A percentile compares a stretch with the other conserved stretches of the same genome.
phyloP scores from a whole-genome alignment of 352 stramenopile species.

The Globisporangium spiculum region DNA sequence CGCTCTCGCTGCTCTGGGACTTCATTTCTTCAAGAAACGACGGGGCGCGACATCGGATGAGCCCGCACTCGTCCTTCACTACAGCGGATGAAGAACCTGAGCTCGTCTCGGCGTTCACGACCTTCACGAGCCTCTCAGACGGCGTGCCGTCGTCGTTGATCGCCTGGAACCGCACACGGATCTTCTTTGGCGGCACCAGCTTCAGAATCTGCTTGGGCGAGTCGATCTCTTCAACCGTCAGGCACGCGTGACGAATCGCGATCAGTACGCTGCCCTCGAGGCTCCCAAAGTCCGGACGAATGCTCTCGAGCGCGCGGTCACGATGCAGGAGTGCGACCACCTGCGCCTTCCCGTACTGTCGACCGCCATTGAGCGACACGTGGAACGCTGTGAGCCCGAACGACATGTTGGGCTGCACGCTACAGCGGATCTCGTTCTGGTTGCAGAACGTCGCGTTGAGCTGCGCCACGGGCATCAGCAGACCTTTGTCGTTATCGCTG shows the following conservation, averaged over 20 bases:
- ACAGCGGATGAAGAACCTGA: not conserved
- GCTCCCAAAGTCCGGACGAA: conserved; percentile 36
- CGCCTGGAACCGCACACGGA: conserved; percentile 54
- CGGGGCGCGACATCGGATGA: conserved; percentile 43
- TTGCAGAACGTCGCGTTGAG: conserved; percentile 52
- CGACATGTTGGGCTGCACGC: conserved; percentile 56
- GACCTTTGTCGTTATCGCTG: not conserved
- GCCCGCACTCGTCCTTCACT: conserved; percentile 15
- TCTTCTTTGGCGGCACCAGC: conserved; percentile 39
- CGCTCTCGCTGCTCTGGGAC: not conserved
- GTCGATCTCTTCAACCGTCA: conserved; percentile 45
- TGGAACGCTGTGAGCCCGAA: conserved; percentile 59
- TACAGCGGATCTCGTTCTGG: conserved; percentile 51
- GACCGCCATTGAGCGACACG: conserved; percentile 61
- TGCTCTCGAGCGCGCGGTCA: conserved; percentile 36
- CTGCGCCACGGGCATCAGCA: conserved; percentile 28
- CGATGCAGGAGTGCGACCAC: conserved; percentile 48
- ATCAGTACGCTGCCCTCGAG: conserved; percentile 36
- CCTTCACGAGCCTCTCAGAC: conserved; percentile 27
- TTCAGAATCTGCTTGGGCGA: conserved; percentile 38
- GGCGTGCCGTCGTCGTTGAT: conserved; percentile 25
- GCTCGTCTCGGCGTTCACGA: conserved; percentile 25
- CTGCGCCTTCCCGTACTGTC: conserved; percentile 45
- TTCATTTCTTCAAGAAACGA: conserved; percentile 62
- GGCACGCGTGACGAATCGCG: conserved; percentile 26